phyloP scores from a whole-genome alignment of 1,284 basidiomycete species.

The Tilletia setariae region DNA sequence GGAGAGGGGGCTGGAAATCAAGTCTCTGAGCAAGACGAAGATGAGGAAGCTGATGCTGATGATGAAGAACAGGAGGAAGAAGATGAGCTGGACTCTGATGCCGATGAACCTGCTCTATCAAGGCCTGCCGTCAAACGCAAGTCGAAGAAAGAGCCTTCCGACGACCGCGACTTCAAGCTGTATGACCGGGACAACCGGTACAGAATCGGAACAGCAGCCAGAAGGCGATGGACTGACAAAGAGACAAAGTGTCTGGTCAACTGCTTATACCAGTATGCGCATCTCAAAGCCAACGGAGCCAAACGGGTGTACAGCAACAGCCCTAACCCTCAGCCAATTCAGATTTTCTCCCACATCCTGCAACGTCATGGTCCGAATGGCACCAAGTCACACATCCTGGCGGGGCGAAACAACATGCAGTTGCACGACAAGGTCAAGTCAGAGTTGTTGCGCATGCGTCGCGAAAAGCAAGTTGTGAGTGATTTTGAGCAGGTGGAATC shows the following conservation, averaged over 20 bases:
- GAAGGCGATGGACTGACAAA: background rate
- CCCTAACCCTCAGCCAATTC: conserved; percentile 18
- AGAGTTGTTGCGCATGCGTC: conserved; percentile 35
- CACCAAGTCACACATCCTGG: conserved; percentile 21
- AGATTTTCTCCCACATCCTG: conserved; percentile 31
- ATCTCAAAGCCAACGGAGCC: background rate
- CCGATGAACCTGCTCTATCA: background rate
- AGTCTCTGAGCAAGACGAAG: background rate
- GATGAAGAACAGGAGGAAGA: background rate
- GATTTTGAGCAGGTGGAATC: background rate
- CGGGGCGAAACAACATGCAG: conserved; percentile 42
- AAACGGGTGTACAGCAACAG: background rate
- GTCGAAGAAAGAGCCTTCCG: background rate
- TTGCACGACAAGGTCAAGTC: conserved; percentile 44
- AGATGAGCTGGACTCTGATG: background rate
- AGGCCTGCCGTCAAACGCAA: too few relatives aligned
- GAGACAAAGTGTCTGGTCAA: conserved; percentile 9
- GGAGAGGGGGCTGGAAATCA: background rate
- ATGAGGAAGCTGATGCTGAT: background rate
- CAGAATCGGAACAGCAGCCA: background rate
- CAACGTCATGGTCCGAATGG: conserved; percentile 30
- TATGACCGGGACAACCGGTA: background rate
- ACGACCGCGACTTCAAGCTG: background rate
- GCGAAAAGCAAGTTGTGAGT: conserved; percentile 15
- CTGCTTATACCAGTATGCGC: background rate